phyloP scores from a whole-genome alignment of 2,329 filamentous ascomycete species.

The Amesomyces nigricolor region DNA sequence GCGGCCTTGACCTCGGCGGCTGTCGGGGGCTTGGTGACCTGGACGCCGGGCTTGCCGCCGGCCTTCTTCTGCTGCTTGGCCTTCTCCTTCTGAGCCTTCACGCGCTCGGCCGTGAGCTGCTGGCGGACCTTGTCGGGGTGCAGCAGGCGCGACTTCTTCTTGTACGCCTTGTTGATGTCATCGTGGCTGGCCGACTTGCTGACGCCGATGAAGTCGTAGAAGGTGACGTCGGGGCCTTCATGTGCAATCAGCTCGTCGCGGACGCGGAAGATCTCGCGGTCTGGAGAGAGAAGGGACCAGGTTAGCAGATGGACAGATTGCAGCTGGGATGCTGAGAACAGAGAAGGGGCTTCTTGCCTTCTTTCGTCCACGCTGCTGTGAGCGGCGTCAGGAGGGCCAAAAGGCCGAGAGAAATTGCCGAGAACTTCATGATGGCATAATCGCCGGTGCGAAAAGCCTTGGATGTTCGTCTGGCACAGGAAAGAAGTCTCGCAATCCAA shows the following conservation, averaged over 20 bases:
- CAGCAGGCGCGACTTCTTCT: constrained; percentile 73
- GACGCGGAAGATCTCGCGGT: constrained; percentile 96
- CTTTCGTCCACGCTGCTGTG: constrained; percentile 75
- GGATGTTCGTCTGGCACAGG: neutral
- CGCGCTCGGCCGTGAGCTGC: constrained; percentile 66
- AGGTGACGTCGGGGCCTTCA: constrained; percentile 75
- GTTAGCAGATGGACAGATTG: neutral
- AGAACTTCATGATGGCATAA: constrained; percentile 63
- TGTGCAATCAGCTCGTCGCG: constrained; percentile 74
- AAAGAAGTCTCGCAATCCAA: neutral
- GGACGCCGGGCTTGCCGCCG: constrained; percentile 52
- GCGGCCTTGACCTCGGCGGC: constrained; percentile 71
- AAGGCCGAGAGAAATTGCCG: constrained; percentile 61
- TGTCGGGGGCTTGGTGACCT: constrained; percentile 65
- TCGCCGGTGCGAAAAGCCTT: constrained; percentile 31
- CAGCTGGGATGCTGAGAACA: neutral
- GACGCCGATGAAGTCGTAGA: constrained; percentile 90
- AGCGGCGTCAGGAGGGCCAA: constrained; percentile 62
- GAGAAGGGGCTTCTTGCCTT: constrained; percentile 52
- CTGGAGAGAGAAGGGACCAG: constrained; percentile 39
- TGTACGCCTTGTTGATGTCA: constrained; percentile 90
- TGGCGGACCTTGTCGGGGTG: constrained; percentile 97
- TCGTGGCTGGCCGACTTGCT: constrained; percentile 68
- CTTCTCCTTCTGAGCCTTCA: constrained; percentile 48
- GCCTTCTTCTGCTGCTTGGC: constrained; percentile 40